phyloP scores from a whole-genome alignment of 495 filamentous ascomycete species.

The Usnea hakonensis region DNA sequence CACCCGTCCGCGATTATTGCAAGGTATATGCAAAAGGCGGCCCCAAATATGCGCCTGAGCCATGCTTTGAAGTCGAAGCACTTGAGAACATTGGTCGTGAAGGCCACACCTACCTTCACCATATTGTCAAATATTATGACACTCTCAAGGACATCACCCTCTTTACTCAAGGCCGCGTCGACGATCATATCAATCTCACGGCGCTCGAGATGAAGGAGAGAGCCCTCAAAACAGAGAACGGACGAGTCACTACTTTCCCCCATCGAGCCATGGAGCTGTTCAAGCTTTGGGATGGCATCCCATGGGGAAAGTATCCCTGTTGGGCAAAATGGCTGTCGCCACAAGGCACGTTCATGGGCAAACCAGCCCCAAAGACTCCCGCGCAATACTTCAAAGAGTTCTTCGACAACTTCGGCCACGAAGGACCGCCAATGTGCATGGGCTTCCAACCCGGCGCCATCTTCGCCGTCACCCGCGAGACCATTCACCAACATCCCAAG shows the following conservation, averaged over 20 bases:
- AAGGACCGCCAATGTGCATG: constrained; percentile 5
- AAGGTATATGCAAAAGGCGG: constrained; percentile 20
- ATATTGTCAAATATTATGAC: constrained; percentile 43
- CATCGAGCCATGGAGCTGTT: constrained; percentile 19
- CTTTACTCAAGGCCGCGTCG: constrained; percentile 50
- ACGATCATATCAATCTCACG: constrained; percentile 40
- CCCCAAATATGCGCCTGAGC: constrained; percentile 6
- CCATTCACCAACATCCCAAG: constrained; percentile 14
- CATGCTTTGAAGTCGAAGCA: not conserved
- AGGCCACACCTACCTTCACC: constrained; percentile 23
- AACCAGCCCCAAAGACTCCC: constrained; percentile 9
- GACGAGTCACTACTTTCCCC: constrained; percentile 16
- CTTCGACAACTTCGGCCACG: constrained; percentile 2
- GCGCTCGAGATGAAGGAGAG: constrained; percentile 7
- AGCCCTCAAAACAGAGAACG: constrained; percentile 4
- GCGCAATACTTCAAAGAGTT: constrained; percentile 9
- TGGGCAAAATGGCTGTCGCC: constrained; percentile 17
- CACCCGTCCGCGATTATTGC: constrained; percentile 6
- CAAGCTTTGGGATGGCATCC: constrained; percentile 20
- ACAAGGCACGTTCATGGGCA: not conserved
- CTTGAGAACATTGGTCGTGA: constrained; percentile 21
- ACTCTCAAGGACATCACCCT: constrained; percentile 37
- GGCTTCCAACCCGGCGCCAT: constrained; percentile 17
- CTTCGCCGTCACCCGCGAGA: constrained; percentile 14
- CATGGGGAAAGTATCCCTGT: constrained; percentile 19